These are phyloP conservation scores for Hanseniaspora guilliermondii DNA, from an alignment of 805 yeast genomes.

Conservation along the genomic window DNA sequence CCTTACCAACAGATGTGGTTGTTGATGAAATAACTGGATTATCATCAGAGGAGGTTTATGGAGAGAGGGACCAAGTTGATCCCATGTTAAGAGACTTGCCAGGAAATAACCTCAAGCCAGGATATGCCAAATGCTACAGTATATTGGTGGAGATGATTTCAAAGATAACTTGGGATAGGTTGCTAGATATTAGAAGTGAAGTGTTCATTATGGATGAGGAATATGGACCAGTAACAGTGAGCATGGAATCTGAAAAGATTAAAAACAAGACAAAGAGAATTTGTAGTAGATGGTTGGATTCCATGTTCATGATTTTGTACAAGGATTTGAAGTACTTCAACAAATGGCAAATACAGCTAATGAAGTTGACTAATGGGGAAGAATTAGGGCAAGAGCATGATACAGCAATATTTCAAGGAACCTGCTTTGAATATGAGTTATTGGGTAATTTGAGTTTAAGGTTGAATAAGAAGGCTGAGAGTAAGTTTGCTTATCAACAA, in stretches of 20 bases:
- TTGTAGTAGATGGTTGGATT: constrained; percentile 73
- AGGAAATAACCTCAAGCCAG: constrained; percentile 52
- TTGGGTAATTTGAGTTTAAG: constrained; percentile 78
- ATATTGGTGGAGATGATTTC: constrained; percentile 54
- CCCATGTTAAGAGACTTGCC: constrained; percentile 51
- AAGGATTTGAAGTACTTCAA: constrained; percentile 75
- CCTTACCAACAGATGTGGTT: constrained; percentile 63
- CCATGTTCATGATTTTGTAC: constrained; percentile 54
- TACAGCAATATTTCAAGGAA: constrained; percentile 28
- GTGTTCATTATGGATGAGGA: constrained; percentile 62
- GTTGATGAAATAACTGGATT: constrained; percentile 56
- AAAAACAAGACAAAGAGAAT: constrained; percentile 33
- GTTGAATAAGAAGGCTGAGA: constrained; percentile 76
- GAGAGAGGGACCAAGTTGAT: constrained; percentile 55
- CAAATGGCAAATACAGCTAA: constrained; percentile 82
- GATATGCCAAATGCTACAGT: constrained; percentile 46
- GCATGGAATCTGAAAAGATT: neutral
- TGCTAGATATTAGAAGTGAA: constrained; percentile 45
- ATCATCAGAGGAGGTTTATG: constrained; percentile 50
- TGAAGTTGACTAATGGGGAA: constrained; percentile 82
- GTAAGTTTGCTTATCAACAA: constrained; percentile 66
- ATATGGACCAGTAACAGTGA: constrained; percentile 25
- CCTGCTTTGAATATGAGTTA: constrained; percentile 84
- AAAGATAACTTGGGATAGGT: constrained; percentile 59
- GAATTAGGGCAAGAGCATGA: constrained; percentile 41